phyloP scores from a whole-genome alignment of 257 asterid genomes.

The Solanum bukasovii region DNA sequence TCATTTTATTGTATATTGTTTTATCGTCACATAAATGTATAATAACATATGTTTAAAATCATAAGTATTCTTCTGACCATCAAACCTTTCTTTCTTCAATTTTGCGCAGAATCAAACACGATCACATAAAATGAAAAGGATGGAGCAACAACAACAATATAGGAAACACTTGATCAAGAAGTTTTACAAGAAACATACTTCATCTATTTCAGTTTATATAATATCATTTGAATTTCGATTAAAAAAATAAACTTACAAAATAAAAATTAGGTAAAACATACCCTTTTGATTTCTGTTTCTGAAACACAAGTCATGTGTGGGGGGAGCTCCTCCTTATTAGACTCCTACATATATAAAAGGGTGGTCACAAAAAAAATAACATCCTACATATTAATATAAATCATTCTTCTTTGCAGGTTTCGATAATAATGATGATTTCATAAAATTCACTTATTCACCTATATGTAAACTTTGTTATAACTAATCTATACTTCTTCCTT shows the following conservation, averaged over 20 bases:
- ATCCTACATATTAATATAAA: not conserved
- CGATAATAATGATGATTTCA: not conserved
- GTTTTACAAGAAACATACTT: not conserved
- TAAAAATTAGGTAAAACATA: not conserved
- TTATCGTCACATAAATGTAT: not conserved
- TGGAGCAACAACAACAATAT: not conserved
- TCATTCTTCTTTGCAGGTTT: not conserved
- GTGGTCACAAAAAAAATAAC: not conserved
- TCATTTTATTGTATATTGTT: not conserved
- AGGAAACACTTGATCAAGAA: not conserved
- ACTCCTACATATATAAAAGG: not conserved
- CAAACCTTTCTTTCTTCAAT: not conserved
- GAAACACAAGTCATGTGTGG: conserved; percentile 13
- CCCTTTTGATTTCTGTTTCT: conserved; percentile 11
- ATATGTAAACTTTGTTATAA: not conserved
- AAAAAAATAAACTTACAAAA: not conserved
- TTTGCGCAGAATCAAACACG: fast-evolving
- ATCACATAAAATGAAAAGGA: not conserved
- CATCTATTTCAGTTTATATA: not conserved
- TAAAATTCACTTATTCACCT: not conserved
- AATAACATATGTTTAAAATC: not conserved
- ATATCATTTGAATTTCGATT: not conserved
- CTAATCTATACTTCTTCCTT: not conserved
- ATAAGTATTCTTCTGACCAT: not conserved
- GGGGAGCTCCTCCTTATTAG: not conserved